Base-by-base conservation (phyloP, 495 filamentous ascomycete species). In the Pyrenopolyporus hunteri region DNA sequence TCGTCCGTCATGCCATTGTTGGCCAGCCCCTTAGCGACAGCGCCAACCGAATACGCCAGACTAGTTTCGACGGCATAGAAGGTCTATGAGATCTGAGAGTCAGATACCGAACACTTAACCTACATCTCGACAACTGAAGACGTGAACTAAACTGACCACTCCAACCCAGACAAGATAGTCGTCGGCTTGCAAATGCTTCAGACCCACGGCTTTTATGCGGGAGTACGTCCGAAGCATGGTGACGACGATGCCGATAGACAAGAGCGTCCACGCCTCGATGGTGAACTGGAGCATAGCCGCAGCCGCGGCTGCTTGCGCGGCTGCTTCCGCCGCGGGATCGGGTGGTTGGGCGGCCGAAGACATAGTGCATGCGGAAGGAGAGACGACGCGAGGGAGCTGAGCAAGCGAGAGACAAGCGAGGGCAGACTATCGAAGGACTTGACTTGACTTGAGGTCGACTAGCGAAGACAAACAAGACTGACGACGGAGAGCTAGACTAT, bases 1-100 rank as follows among this genome's bases (percentile, higher is more conserved):
- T 76, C 76, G 31, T 81, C 78, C 3, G 83, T 83, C 82, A 87
- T 85, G 59, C 78, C 62, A 66, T 84, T 87, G 65, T 87, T 87
- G 23, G 84, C 83, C 23, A 87, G 74, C 1, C 85, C 85, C 14
- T 74, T 66, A 43, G 78, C 84, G 57, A 75, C 75, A 48, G 69
- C 63, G 16, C 72, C 77, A 22, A 76, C 71, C 4, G 64, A 64
- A 22, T 76, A 78, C 1, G 73, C 74, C 8, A 77, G 62, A 19
- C 67, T 65, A 0, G 72, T 68, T 66, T 78, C 72, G 7, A 70
- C 56, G 3, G 71, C 61, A 48, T 79, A 79, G 26, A 77, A 55
- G 13, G 70, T 31, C 74, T 76, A 47, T 26, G 13, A 13, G 9
- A 20, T n/a, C n/a, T 25, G 13, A 6, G 28, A 13, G 52, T 67